Evolutionary conservation across 805 yeast genomes (phyloP).

Genomic region (Teunomyces gatunensis): DNA sequence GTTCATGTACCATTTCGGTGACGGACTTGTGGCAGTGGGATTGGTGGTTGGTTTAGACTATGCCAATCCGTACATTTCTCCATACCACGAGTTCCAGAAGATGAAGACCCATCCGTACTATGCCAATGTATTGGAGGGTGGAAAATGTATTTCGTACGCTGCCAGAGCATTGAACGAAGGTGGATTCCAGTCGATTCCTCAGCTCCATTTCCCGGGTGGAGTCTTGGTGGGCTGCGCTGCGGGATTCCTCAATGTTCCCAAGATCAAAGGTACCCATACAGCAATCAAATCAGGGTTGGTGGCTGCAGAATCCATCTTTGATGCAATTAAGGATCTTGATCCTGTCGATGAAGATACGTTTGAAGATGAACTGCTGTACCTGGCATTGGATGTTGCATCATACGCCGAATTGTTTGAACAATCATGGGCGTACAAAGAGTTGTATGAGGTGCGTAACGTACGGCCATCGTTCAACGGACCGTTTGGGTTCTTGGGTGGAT

Average conservation of each 20-base stretch:
- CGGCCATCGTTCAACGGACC: constrained; percentile 85
- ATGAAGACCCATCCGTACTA: constrained; percentile 92
- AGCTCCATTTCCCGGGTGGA: constrained; percentile 93
- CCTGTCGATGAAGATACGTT: constrained; percentile 42
- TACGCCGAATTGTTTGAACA: constrained; percentile 65
- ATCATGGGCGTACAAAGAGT: constrained; percentile 87
- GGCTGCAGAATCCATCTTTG: constrained; percentile 84
- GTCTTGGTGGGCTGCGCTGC: constrained; percentile 93
- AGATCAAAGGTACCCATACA: constrained; percentile 95
- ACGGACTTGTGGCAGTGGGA: constrained; percentile 87
- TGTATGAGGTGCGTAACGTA: constrained; percentile 81
- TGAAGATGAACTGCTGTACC: constrained; percentile 37
- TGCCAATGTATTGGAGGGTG: constrained; percentile 70
- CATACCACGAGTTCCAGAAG: constrained; percentile 92
- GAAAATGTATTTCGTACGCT: constrained; percentile 89
- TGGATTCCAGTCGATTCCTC: constrained; percentile 91
- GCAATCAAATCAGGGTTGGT: constrained; percentile 95
- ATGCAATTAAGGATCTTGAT: constrained; percentile 41
- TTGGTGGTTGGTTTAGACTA: constrained; percentile 94
- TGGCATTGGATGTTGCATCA: constrained; percentile 43
- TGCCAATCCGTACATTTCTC: constrained; percentile 90
- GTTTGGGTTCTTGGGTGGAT: constrained; percentile 78
- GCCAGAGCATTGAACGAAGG: constrained; percentile 98
- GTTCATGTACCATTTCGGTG: constrained; percentile 95
- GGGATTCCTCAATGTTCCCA: constrained; percentile 96